These are phyloP conservation scores for Cyclostephanos tholiformis DNA, from an alignment of 108 stramenopile species.

Conservation along the genomic window DNA sequence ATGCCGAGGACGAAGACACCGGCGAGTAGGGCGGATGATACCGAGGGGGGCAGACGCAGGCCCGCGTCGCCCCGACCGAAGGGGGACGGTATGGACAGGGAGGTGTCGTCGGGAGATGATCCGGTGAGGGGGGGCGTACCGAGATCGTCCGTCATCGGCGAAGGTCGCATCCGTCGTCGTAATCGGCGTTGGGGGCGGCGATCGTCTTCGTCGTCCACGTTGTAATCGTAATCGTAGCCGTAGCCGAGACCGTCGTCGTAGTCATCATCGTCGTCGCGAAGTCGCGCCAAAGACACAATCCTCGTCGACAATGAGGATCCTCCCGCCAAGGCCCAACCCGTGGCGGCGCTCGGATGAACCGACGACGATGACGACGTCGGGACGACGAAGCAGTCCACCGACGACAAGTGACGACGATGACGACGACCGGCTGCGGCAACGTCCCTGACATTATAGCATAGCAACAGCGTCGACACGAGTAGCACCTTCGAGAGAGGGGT, in stretches of 20 bases:
- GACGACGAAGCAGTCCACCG: not conserved
- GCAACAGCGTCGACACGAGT: not conserved
- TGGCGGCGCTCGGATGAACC: too few relatives aligned
- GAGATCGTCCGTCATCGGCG: constrained; percentile 28
- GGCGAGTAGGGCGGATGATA: constrained; percentile 82
- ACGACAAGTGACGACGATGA: not conserved
- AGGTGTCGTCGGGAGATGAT: constrained; percentile 57
- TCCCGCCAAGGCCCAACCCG: not conserved
- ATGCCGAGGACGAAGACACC: constrained; percentile 92
- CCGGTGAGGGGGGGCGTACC: constrained; percentile 40
- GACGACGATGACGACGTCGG: not conserved
- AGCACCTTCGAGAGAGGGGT: not conserved
- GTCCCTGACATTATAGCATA: not conserved
- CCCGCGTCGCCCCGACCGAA: constrained; percentile 68
- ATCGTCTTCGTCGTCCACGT: constrained; percentile 34
- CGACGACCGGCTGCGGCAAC: not conserved
- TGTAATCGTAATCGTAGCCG: constrained; percentile 38
- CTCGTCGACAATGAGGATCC: not conserved
- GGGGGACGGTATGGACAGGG: constrained; percentile 61
- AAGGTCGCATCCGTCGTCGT: constrained; percentile 30
- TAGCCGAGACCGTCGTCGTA: constrained; percentile 51
- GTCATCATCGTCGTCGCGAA: constrained; percentile 28
- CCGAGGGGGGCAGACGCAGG: constrained; percentile 72
- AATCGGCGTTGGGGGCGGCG: constrained; percentile 18
- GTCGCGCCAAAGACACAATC: not conserved